phyloP scores from a whole-genome alignment of 2,329 filamentous ascomycete genomes.

The Aspergillus aculeatus region DNA sequence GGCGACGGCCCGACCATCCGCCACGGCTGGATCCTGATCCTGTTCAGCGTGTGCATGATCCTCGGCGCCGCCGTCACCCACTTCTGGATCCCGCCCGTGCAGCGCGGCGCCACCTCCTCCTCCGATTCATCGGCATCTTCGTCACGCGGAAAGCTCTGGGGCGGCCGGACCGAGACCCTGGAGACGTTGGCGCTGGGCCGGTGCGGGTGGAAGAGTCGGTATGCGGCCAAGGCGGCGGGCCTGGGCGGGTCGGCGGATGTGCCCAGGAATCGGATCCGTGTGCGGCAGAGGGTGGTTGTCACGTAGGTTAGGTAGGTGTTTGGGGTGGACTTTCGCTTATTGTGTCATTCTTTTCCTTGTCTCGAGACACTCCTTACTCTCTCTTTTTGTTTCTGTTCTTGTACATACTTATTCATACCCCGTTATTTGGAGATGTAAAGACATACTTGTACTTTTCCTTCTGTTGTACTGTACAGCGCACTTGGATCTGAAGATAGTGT shows the following conservation, averaged over 20 bases:
- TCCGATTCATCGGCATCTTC: background rate
- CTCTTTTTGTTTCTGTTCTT: too few relatives aligned
- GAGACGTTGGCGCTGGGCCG: slow-evolving; percentile 42
- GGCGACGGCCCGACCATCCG: slow-evolving; percentile 34
- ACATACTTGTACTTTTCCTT: too few relatives aligned
- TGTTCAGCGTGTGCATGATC: slow-evolving; percentile 45
- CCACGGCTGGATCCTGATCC: slow-evolving; percentile 42
- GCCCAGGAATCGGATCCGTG: background rate
- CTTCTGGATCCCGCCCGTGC: slow-evolving; percentile 42
- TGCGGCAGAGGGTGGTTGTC: background rate
- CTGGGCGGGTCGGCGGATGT: background rate
- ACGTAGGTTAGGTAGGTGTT: background rate
- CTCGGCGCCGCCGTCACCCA: slow-evolving; percentile 42
- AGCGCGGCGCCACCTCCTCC: slow-evolving; percentile 19
- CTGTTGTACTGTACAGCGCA: too few relatives aligned
- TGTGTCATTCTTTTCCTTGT: background rate
- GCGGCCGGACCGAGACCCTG: slow-evolving; percentile 38
- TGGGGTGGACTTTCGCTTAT: background rate
- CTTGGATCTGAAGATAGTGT: too few relatives aligned
- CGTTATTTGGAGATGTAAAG: too few relatives aligned
- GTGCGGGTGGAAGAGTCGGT: slow-evolving; percentile 37
- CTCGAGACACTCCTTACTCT: background rate
- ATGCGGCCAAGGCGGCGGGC: slow-evolving; percentile 19
- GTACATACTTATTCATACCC: too few relatives aligned
- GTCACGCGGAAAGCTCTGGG: slow-evolving; percentile 30